Evolutionary conservation across 495 filamentous ascomycete species (phyloP), one percentile per base, ranked within the genome.

Genomic region (Xylaria sp.): DNA sequence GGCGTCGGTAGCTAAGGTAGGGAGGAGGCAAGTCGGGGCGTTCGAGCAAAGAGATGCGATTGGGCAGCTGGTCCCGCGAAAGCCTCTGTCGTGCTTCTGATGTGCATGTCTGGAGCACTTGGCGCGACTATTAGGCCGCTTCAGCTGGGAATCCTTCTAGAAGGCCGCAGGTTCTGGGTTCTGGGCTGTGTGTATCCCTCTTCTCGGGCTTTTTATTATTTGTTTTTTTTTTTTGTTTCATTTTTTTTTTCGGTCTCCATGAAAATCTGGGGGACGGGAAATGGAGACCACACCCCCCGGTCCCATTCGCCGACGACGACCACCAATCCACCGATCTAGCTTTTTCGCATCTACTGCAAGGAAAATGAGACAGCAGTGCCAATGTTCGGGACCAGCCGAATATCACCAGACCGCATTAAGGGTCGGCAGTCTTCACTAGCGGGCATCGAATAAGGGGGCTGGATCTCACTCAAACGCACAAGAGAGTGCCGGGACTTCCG

Each of bases 131-230:
- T 53, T n/a, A 12, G 46, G 26, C 67, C 3, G 31, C 9, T 43
- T 69, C 44, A 62, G 67, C 67, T 69, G 6, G 41, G 43, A 69
- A 69, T 40, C 58, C 43, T 69, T 61, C 67, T 69, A 69, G 67
- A 69, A 69, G n/a, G 50, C 43, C 33, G 31, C 12, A 31, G 37
- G 41, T 33, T 26, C 46, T 52, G 24, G 24, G 12, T 35, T 33
- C 24, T 59, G 66, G 15, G 24, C 21, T 33, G 12, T 33, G 35
- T 9, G n/a, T n/a, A n/a, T n/a, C n/a, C 8, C 35, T 17, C n/a
- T 2, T 44, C 6, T 35, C n/a, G 37, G 19, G 19, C 17, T 37
- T n/a, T n/a, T n/a, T n/a, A n/a, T n/a, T n/a, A n/a, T n/a, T 11
- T 14, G 35, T 3, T 37, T 21, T 21, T 5, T 7, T 59, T 19